Conservation (phyloP, 805 yeast genomes). For the Kodamaea neixiangensis region DNA sequence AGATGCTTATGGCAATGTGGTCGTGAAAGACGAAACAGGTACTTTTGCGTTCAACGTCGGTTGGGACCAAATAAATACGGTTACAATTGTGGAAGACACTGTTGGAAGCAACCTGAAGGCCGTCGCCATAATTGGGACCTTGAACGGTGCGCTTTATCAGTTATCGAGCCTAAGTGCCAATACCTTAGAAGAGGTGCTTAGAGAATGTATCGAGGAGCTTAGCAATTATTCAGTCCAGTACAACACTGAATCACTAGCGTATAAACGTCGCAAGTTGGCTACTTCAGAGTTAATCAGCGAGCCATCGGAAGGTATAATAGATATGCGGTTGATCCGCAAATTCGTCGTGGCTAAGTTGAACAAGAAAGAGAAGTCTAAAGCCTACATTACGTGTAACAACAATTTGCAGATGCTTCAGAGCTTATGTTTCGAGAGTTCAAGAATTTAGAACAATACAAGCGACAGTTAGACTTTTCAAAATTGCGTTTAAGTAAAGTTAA, state of each 20-base stretch:
- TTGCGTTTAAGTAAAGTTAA: no score
- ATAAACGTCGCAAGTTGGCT: slow-evolving; percentile 8
- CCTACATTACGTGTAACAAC: neutral
- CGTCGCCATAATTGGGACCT: slow-evolving; percentile 28
- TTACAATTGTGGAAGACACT: slow-evolving; percentile 7
- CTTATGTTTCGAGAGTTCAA: slow-evolving; percentile 6
- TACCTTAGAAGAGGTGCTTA: slow-evolving; percentile 16
- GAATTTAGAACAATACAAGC: no score
- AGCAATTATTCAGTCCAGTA: slow-evolving; percentile 6
- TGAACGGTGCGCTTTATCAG: slow-evolving; percentile 29
- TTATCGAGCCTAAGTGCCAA: slow-evolving; percentile 2
- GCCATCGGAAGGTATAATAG: slow-evolving; percentile 16
- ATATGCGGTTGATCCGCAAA: slow-evolving; percentile 13
- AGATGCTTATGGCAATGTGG: slow-evolving; percentile 33
- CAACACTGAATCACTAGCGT: neutral
- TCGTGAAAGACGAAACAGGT: slow-evolving; percentile 2
- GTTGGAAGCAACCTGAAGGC: neutral
- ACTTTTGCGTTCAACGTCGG: slow-evolving; percentile 25
- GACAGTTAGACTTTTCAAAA: no score
- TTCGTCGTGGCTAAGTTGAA: slow-evolving; percentile 6
- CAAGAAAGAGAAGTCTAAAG: slow-evolving; percentile 2
- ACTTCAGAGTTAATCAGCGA: slow-evolving; percentile 11
- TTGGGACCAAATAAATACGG: slow-evolving; percentile 28
- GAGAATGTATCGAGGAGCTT: slow-evolving; percentile 18
- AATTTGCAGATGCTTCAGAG: slow-evolving; percentile 1